Conservation (phyloP, 768 basidiomycete genomes). For the Hypholoma fasciculare region DNA sequence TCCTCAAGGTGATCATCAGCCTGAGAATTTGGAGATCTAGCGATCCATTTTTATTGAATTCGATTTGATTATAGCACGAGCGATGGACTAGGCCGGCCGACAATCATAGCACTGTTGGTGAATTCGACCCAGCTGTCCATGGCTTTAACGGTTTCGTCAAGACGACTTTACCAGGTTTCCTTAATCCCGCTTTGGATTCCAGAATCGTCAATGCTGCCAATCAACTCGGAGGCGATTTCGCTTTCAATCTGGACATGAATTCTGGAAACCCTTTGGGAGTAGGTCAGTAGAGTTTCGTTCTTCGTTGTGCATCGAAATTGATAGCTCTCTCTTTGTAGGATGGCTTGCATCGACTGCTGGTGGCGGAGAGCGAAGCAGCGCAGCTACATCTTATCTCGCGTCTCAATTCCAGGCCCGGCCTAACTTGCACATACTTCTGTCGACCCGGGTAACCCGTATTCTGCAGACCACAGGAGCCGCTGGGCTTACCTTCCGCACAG, state of each 20-base stretch:
- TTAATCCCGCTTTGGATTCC: constrained; percentile 11
- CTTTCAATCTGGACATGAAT: constrained; percentile 29
- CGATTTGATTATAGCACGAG: constrained; percentile 20
- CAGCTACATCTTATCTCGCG: constrained; percentile 17
- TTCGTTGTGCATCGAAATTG: not conserved
- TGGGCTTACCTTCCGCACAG: constrained; percentile 1
- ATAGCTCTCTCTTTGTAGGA: constrained; percentile 3
- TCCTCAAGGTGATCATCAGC: constrained; percentile 20
- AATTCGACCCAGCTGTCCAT: constrained; percentile 19
- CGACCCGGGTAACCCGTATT: constrained; percentile 16
- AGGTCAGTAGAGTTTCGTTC: constrained; percentile 7
- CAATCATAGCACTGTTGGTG: constrained; percentile 13
- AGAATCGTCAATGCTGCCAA: constrained; percentile 21
- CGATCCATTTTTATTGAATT: not conserved
- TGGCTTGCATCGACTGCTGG: constrained; percentile 14
- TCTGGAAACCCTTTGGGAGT: constrained; percentile 16
- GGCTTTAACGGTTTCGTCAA: constrained; percentile 17
- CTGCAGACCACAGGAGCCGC: not conserved
- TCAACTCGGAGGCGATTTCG: constrained; percentile 28
- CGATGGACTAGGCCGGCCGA: constrained; percentile 17
- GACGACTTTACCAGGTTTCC: constrained; percentile 16
- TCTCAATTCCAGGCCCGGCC: constrained; percentile 12
- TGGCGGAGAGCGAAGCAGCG: constrained; percentile 14
- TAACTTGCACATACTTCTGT: constrained; percentile 18
- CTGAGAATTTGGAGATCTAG: not conserved